Percentiles rank a stretch among this genome's conserved stretches.
phyloP scores from a whole-genome alignment of 2,329 filamentous ascomycete genomes.

The Cytospora chrysosperma region DNA sequence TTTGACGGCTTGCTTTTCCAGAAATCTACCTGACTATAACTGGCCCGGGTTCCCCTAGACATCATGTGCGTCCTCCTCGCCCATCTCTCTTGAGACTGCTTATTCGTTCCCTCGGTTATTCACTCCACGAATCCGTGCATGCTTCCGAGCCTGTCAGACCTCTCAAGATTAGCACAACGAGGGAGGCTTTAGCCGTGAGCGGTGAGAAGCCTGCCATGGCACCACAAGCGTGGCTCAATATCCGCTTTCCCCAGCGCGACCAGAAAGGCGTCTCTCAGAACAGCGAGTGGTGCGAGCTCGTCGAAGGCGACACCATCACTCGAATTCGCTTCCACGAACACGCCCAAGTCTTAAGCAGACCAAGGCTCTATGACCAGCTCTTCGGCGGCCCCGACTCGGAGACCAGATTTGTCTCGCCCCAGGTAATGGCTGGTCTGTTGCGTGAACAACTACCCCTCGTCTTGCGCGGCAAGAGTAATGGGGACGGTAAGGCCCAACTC shows the following conservation, averaged over 20 bases:
- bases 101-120: too few species aligned
- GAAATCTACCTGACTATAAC: not conserved
- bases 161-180: too few species aligned
- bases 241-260: conserved; percentile 9
- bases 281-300: conserved; percentile 9
- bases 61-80: too few species aligned
- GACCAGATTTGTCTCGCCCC: conserved; percentile 4
- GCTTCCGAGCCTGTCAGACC: too few species aligned
- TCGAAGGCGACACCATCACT: conserved; percentile 1
- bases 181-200: not conserved
- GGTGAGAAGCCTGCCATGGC: not conserved
- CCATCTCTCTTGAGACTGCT: too few species aligned
- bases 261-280: not conserved
- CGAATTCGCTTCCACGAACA: conserved; percentile 18
- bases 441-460: not conserved
- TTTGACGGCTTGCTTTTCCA: not conserved
- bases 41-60: too few species aligned
- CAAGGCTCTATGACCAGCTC: conserved; percentile 12
- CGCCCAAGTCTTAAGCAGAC: conserved; percentile 12
- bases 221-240: not conserved
- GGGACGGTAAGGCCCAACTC: not conserved
- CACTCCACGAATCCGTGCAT: too few species aligned
- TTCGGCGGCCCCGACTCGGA: conserved; percentile 10
- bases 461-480: not conserved
- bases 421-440: conserved; percentile 8